phyloP scores from a whole-genome alignment of 345 rosid genomes.

The Turnera subulata region DNA sequence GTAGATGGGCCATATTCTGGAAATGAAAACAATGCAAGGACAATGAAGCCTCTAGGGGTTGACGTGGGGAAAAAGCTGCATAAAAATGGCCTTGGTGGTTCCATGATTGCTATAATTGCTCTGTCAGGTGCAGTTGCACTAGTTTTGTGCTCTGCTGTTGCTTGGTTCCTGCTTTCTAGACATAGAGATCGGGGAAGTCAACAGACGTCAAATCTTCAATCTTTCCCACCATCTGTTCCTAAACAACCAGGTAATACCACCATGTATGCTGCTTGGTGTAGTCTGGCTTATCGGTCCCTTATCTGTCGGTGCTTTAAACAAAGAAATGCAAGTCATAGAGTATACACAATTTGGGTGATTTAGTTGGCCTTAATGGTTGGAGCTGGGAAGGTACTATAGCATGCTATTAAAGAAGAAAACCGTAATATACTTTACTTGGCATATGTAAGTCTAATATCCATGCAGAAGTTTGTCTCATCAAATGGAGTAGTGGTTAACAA shows the following conservation, averaged over 20 bases:
- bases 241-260: conserved; percentile 69
- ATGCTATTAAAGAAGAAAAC: too few relatives aligned
- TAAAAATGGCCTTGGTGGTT: conserved; percentile 48
- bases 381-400: not conserved
- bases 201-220: conserved; percentile 35
- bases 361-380: not conserved
- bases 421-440: not conserved
- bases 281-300: not conserved
- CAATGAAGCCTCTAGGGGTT: conserved; percentile 81
- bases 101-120: conserved; percentile 60
- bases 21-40: conserved; percentile 46
- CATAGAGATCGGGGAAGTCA: conserved; percentile 34
- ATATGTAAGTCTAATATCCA: not conserved
- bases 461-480: not conserved
- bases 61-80: conserved; percentile 54
- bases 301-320: not conserved
- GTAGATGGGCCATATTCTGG: conserved; percentile 67
- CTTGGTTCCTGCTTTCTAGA: conserved; percentile 59
- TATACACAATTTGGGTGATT: not conserved
- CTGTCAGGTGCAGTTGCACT: conserved; percentile 60
- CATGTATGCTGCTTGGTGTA: not conserved
- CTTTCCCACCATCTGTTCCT: conserved; percentile 44
- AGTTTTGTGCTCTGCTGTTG: conserved; percentile 48
- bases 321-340: not conserved
- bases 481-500: conserved; percentile 1